Conservation (phyloP, 352 stramenopile genomes). For the Phytophthora fragariae region DNA sequence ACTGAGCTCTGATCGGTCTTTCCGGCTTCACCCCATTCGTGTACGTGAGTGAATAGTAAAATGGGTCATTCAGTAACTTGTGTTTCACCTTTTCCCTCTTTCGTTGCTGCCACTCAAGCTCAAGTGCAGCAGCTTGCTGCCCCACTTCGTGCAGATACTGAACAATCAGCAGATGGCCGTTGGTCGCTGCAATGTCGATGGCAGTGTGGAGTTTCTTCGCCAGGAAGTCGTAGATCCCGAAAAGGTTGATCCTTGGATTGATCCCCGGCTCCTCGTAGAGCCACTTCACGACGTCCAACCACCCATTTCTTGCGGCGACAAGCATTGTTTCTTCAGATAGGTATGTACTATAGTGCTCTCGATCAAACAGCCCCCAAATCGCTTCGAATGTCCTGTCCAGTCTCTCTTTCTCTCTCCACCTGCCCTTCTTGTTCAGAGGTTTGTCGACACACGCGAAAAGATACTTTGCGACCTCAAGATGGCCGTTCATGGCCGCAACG, state of each 20-base stretch:
- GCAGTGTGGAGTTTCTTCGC: neutral
- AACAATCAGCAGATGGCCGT: neutral
- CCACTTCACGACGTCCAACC: constrained; percentile 6
- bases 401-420: constrained; percentile 3
- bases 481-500: constrained; percentile 8
- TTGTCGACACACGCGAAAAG: constrained; percentile 12
- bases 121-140: neutral
- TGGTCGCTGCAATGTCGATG: neutral
- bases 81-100: neutral
- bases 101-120: neutral
- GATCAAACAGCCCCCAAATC: neutral
- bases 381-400: constrained; percentile 2
- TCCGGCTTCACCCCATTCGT: neutral
- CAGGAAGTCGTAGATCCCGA: neutral
- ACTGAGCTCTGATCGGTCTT: neutral
- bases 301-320: neutral
- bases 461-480: constrained; percentile 26
- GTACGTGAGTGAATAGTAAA: neutral
- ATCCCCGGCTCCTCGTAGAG: neutral
- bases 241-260: constrained; percentile 9
- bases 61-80: neutral
- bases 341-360: neutral
- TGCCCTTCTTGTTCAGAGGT: constrained; percentile 1
- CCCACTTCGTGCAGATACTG: neutral
- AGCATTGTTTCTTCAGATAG: constrained; percentile 6